These are phyloP conservation scores for Tetraselmis chui DNA, from an alignment of 139 green algal species.

Conservation along the genomic window DNA sequence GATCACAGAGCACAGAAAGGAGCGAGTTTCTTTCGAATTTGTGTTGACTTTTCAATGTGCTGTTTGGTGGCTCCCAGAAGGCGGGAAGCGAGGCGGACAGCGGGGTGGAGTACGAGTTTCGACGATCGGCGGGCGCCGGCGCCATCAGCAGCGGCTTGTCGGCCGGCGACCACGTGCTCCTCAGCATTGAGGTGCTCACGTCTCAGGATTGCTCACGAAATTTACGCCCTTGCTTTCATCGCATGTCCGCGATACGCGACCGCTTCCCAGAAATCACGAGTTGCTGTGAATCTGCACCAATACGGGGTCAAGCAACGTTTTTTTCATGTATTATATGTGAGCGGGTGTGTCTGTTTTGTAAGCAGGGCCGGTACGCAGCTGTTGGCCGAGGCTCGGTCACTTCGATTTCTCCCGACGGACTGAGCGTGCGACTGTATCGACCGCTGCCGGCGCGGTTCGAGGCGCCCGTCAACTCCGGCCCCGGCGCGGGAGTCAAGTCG, in stretches of 20 bases:
- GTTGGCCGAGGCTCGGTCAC: slow-evolving; percentile 22
- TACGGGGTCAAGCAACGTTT: too few relatives aligned
- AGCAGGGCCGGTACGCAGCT: slow-evolving; percentile 9
- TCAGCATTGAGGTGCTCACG: slow-evolving; percentile 61
- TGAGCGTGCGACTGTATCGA: slow-evolving; percentile 28
- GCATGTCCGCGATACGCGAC: too few relatives aligned
- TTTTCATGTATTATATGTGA: too few relatives aligned
- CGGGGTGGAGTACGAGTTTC: not conserved
- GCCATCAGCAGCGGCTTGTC: slow-evolving; percentile 10
- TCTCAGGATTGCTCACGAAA: too few relatives aligned
- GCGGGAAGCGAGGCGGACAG: not conserved
- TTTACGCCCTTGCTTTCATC: too few relatives aligned
- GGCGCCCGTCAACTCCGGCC: not conserved
- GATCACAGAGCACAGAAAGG: too few relatives aligned
- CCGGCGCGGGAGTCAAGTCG: not conserved
- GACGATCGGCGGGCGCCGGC: not conserved
- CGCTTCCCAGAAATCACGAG: too few relatives aligned
- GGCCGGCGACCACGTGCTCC: slow-evolving; percentile 23
- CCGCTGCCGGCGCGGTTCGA: slow-evolving; percentile 16
- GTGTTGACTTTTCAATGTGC: too few relatives aligned
- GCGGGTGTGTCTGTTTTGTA: too few relatives aligned
- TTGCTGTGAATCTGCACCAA: too few relatives aligned
- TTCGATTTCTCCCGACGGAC: not conserved
- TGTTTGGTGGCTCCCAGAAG: too few relatives aligned
- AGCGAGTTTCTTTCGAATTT: too few relatives aligned